phyloP scores from a whole-genome alignment of 2,329 filamentous ascomycete species.

The Amphichorda felina region DNA sequence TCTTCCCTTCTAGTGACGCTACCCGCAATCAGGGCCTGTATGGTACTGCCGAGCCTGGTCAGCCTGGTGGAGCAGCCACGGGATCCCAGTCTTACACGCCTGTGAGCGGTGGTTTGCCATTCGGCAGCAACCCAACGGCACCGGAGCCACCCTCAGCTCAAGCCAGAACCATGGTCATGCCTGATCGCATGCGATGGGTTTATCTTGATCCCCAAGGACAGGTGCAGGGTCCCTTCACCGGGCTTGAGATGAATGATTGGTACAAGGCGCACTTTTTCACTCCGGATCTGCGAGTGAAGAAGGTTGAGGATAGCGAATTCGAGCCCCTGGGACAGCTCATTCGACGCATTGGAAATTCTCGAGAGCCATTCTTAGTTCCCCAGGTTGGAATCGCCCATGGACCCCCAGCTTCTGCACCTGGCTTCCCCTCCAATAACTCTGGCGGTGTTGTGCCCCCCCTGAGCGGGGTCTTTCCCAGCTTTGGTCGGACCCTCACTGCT shows the following conservation, averaged over 20 bases:
- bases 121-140: conserved; percentile 21
- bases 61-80: conserved; percentile 18
- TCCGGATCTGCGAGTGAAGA: conserved; percentile 86
- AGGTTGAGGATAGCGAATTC: conserved; percentile 85
- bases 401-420: conserved; percentile 42
- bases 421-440: conserved; percentile 35
- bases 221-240: conserved; percentile 89
- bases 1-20: conserved; percentile 29
- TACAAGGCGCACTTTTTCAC: conserved; percentile 99
- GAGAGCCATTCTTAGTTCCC: conserved; percentile 93
- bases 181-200: conserved; percentile 96
- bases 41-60: conserved; percentile 22
- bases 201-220: conserved; percentile 91
- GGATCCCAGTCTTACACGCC: conserved; percentile 22
- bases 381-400: conserved; percentile 94
- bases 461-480: conserved; percentile 87
- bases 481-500: conserved; percentile 89
- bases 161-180: conserved; percentile 94
- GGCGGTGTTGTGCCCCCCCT: conserved; percentile 75
- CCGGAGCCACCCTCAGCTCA: conserved; percentile 50
- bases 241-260: conserved; percentile 99
- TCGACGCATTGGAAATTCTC: conserved; percentile 87
- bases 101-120: conserved; percentile 16
- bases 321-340: conserved; percentile 93
- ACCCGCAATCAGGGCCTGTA: conserved; percentile 19